Evolutionary conservation across 805 yeast species (phyloP).

Genomic region (Metschnikowia lunata): DNA sequence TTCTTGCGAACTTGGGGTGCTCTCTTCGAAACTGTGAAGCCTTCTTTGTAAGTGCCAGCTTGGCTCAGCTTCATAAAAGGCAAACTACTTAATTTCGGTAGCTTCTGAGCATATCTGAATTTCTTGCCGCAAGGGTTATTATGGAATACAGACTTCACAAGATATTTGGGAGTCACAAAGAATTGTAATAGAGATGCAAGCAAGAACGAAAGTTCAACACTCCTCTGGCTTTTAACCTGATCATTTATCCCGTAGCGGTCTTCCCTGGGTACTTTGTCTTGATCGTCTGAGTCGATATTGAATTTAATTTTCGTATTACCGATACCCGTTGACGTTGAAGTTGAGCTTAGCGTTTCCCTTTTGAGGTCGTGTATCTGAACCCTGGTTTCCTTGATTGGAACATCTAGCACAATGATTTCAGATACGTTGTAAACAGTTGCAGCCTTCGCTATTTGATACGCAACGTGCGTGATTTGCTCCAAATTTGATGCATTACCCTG

Average conservation of each 20-base stretch:
- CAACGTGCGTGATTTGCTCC: conserved; percentile 67
- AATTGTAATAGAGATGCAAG: conserved; percentile 71
- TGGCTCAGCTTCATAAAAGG: conserved; percentile 63
- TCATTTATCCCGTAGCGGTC: background rate
- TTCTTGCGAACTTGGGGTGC: conserved; percentile 34
- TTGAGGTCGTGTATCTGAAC: too few relatives aligned
- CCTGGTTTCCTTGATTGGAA: conserved; percentile 23
- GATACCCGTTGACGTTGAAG: conserved; percentile 22
- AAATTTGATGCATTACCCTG: conserved; percentile 54
- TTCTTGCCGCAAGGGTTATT: conserved; percentile 38
- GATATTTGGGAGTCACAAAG: conserved; percentile 81
- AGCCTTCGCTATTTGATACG: conserved; percentile 76
- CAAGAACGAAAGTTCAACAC: conserved; percentile 41
- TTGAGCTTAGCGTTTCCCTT: background rate
- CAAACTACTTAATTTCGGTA: conserved; percentile 68
- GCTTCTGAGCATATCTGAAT: conserved; percentile 58
- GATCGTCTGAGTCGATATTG: conserved; percentile 28
- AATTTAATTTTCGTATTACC: conserved; percentile 31
- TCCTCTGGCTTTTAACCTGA: background rate
- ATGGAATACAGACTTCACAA: conserved; percentile 59
- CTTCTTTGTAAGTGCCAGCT: conserved; percentile 52
- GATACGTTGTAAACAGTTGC: conserved; percentile 65
- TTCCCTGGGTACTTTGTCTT: conserved; percentile 1
- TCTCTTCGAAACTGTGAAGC: conserved; percentile 48
- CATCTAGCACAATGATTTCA: conserved; percentile 70